Percentiles rank a stretch among this genome's conserved stretches.
phyloP scores from a whole-genome alignment of 2,329 filamentous ascomycete genomes.

The Leptoxyphium fumago region DNA sequence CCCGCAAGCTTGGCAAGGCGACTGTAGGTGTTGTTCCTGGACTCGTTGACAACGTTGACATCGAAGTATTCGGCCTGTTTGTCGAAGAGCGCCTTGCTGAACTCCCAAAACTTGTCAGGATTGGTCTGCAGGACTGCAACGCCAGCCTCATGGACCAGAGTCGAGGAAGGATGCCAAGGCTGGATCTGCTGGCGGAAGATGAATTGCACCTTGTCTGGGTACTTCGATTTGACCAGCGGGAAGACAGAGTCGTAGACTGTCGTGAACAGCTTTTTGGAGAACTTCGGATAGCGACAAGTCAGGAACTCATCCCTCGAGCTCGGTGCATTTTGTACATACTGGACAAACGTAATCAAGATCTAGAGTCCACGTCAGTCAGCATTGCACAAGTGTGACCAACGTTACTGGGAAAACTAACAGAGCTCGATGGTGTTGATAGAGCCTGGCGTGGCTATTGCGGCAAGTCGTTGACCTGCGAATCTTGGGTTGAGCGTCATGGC shows the following conservation, averaged over 20 bases:
- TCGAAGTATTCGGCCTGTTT: constrained; percentile 73
- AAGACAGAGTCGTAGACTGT: constrained; percentile 55
- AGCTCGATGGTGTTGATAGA: constrained; percentile 39
- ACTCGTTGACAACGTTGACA: constrained; percentile 67
- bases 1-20: constrained; percentile 62
- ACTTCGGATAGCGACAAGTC: constrained; percentile 24
- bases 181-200: constrained; percentile 87
- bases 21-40: constrained; percentile 68
- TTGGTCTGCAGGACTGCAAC: constrained; percentile 61
- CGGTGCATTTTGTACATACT: constrained; percentile 15
- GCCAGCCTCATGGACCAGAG: constrained; percentile 60
- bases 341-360: constrained; percentile 87
- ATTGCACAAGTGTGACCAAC: neutral
- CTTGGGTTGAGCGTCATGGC: constrained; percentile 63
- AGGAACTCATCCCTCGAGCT: neutral
- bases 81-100: constrained; percentile 53
- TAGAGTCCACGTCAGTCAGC: constrained; percentile 11
- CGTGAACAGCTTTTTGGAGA: constrained; percentile 59
- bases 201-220: constrained; percentile 49
- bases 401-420: constrained; percentile 22
- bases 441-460: constrained; percentile 25
- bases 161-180: constrained; percentile 79
- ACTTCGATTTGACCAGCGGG: constrained; percentile 48
- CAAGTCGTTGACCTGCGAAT: constrained; percentile 60
- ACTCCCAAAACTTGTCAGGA: constrained; percentile 65